phyloP scores from a whole-genome alignment of 1,139 yeast species.

The Hemisphaericaspora xylofermentans region DNA sequence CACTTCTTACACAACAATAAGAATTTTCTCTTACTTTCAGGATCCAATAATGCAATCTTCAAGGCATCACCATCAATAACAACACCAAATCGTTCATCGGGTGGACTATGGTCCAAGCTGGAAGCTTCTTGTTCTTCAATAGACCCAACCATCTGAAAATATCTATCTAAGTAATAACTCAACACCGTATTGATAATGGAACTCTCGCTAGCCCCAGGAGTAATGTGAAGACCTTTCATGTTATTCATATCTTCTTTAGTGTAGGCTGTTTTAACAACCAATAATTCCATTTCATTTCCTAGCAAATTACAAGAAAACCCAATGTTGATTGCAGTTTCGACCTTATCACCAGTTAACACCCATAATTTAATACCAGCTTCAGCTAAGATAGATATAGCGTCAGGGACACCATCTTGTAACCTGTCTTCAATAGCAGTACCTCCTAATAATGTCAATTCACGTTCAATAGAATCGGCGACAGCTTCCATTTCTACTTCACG shows the following conservation, averaged over 20 bases:
- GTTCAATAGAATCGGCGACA: conserved; percentile 48
- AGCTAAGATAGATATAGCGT: conserved; percentile 42
- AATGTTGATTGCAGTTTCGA: conserved; percentile 52
- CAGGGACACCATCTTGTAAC: conserved; percentile 53
- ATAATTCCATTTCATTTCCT: conserved; percentile 47
- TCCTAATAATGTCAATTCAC: conserved; percentile 45
- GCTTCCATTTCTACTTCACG: conserved; percentile 47
- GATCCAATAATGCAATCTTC: conserved; percentile 63
- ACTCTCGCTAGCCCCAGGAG: conserved; percentile 28
- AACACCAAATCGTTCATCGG: conserved; percentile 74
- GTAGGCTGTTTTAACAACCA: conserved; percentile 37
- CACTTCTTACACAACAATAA: conserved; percentile 88
- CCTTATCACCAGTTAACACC: conserved; percentile 54
- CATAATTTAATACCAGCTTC: conserved; percentile 52
- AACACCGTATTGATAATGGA: conserved; percentile 55
- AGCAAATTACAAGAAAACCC: conserved; percentile 53
- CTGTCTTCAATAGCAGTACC: conserved; percentile 55
- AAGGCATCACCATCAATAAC: conserved; percentile 93
- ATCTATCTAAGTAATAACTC: conserved; percentile 56
- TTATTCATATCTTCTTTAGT: conserved; percentile 32
- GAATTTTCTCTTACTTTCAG: conserved; percentile 61
- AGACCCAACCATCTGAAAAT: conserved; percentile 66
- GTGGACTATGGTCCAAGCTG: conserved; percentile 71
- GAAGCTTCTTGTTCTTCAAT: conserved; percentile 60
- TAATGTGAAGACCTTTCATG: conserved; percentile 25